phyloP scores from a whole-genome alignment of 2,329 filamentous ascomycete species.

The Colletotrichum costaricense region DNA sequence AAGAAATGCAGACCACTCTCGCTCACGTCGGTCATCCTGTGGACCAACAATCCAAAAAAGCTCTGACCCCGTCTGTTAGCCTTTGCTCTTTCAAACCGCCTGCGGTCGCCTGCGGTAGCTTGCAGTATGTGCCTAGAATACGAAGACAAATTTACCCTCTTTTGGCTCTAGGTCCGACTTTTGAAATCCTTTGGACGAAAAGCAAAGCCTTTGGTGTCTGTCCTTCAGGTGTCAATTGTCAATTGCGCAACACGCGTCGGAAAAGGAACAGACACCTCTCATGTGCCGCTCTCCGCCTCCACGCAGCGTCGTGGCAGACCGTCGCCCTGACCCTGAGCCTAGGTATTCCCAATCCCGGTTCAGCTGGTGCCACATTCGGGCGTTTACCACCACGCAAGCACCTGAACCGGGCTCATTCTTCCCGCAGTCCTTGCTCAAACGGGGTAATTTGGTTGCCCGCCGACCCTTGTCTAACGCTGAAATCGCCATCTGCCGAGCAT shows the following conservation, averaged over 20 bases:
- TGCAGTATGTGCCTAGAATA: neutral
- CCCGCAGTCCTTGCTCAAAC: neutral
- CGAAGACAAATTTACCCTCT: neutral
- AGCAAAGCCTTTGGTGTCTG: neutral
- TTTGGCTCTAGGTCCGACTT: neutral
- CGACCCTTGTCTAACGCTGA: neutral
- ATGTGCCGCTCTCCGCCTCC: neutral
- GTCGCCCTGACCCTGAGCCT: neutral
- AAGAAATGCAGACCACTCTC: neutral
- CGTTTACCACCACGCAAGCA: neutral
- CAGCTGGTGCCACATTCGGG: neutral
- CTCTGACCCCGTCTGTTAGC: neutral
- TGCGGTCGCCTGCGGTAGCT: neutral
- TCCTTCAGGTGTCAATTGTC: constrained; percentile 7
- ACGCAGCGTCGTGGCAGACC: neutral
- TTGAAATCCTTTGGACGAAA: neutral
- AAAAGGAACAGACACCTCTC: constrained; percentile 12
- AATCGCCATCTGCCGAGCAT: constrained; percentile 14
- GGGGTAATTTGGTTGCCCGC: neutral
- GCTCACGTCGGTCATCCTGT: neutral
- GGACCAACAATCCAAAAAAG: neutral
- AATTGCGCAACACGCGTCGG: neutral
- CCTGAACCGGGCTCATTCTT: neutral
- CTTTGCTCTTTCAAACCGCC: neutral
- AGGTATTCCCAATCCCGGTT: neutral